Base-by-base conservation (phyloP, 1,139 yeast species). In the Candida tetrigidarum region DNA sequence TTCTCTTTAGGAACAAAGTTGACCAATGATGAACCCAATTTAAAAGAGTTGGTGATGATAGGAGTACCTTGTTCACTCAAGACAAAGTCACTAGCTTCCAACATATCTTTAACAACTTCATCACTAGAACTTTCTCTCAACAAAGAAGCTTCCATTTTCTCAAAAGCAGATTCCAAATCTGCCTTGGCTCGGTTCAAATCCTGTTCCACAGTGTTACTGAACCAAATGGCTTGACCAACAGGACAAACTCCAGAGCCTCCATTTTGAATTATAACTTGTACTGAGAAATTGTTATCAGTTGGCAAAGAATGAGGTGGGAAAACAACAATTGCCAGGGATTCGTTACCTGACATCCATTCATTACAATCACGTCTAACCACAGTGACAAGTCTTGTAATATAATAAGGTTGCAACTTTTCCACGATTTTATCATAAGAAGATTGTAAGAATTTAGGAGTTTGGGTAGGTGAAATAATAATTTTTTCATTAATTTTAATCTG, bases 191-290 rank as follows among this genome's bases (percentile, higher is more conserved):
- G 64, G 42, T 57, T 76, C 37, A 76, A 69, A 45, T 89, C 90
- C 43, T 74, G 80, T 63, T 89, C 96, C 44, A 81, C 78, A 1
- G 96, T 85, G 29, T 92, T 84, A 52, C 91, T 72, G 65, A 89
- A 91, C 98, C 98, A 92, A 44, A 91, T 80, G 37, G 95, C 81
- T 57, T 92, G 93, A 39, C 90, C 96, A n/a, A 64, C 66, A 0
- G 98, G 96, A 56, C 96, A 91, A 51, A 87, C 86, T 12, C 96
- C 97, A 1, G 93, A 75, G 9, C 89, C 93, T n/a, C 91, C 83
- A 41, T 96, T 96, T 72, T 89, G 83, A 36, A 93, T 87, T 34
- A 92, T 70, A 4, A 86, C 95, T 65, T 92, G 97, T 25, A 93
- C 95, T 5, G 95, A 88, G 50, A 71, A 75, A 44, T 69, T 69